Base-by-base conservation (phyloP, 2,329 filamentous ascomycete genomes). In the Hypomyces rosellus region DNA sequence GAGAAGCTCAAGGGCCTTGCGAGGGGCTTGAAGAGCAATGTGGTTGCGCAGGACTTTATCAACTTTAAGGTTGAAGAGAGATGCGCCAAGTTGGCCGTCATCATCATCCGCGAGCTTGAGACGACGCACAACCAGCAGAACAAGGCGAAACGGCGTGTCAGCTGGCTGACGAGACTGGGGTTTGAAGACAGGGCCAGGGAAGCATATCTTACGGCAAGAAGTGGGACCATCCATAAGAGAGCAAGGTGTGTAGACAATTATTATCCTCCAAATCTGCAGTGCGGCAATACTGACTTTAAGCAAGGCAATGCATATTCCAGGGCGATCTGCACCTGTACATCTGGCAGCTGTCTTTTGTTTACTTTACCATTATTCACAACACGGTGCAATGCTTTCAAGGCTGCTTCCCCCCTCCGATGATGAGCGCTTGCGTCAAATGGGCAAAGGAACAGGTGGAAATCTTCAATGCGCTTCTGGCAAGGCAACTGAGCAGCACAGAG, bases 341-440 rank as follows among this genome's bases (percentile, higher is more conserved):
- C 59, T 96, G 91, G 77, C 89, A 96, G 65, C 77, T 97, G 43
- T 93, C 92, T 2, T 96, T 90, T 68, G 90, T 96, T 51, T 96
- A 96, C 69, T 99, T 99, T 70, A 90, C 85, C 48, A 80, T 96
- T 57, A 92, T 99, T 64, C 85, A 89, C 59, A 96, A 97, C 69
- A 97, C 93, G 0, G 87, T 97, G 53, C 80, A 81, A 62, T 91
- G 88, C 62, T 96, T 93, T 69, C 89, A 95, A 63, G 74, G 76
- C 48, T 95, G 89, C 65, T 97, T 97, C 65, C 85, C 90, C 11
- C 79, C 88, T 22, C 76, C 84, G 13, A 89, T 93, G 74, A 95
- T 93, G 79, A 95, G 89, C 61, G 90, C 91, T 0, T 95, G 90
- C 60, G 92, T 99, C 61, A 95, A 92, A 64, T 99, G 93, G 93